Base-by-base conservation (phyloP, 2,329 filamentous ascomycete genomes). In the Fusarium brevicatenulatum region DNA sequence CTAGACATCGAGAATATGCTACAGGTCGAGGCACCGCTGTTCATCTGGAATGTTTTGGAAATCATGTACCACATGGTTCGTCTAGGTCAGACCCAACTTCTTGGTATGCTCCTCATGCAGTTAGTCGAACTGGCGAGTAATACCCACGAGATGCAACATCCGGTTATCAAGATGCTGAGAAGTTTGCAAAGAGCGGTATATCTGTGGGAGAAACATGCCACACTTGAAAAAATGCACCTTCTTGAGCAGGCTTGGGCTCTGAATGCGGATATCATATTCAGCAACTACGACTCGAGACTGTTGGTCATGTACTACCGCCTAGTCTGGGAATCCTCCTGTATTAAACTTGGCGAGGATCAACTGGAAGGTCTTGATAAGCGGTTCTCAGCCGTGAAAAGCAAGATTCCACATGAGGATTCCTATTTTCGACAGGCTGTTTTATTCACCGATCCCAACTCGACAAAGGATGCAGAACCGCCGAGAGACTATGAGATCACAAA, bases 41-140 rank as follows among this genome's bases (percentile, higher is more conserved):
- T 71, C 21, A 70, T 71, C 4, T 71, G 68, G 68, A 71, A 71
- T 18, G 37, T 70, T 4, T 7, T 71, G 16, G 68, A 71, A 49
- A 66, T 71, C 9, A 49, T 70, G 32, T 46, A 66, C 39, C 47
- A 44, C 25, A 62, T 71, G 44, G 68, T 57, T 6, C 55, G 39
- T 2, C 47, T 53, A 12, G 50, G 50, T 7, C 66, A 70, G 7
- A 44, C 55, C 1, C 60, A 61, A 28, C 44, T 71, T 10, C 53
- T 71, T 7, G 25, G 25, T 4, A 70, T 71, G 37, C 52, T 71
- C 8, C 19, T 71, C 4, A 16, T 39, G 7, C 68, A 71, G 2
- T 10, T 71, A 2, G 36, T 40, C 0, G 52, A 66, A 2, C 28
- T 71, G 9, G 50, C 61, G 8, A 61, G 37, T 6, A 42, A 62